Evolutionary conservation across 2,329 filamentous ascomycete species (phyloP).

Genomic region (Fusarium nanum): DNA sequence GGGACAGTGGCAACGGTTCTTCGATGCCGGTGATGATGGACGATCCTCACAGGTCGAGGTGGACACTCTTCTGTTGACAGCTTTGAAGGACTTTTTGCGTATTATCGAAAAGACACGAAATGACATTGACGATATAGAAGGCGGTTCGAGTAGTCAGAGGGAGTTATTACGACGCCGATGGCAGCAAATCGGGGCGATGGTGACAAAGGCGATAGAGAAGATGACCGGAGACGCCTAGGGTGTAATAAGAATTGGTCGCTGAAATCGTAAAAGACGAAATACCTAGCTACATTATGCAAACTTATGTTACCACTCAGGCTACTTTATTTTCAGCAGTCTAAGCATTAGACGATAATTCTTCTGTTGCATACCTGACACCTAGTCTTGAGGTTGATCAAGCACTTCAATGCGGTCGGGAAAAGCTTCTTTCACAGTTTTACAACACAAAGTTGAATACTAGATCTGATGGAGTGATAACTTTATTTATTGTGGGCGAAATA

Average conservation of each 20-base stretch:
- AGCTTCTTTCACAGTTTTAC: background rate
- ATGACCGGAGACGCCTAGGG: slow-evolving; percentile 9
- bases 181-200: slow-evolving; percentile 56
- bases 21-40: slow-evolving; percentile 57
- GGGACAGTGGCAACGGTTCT: slow-evolving; percentile 54
- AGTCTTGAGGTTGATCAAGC: background rate
- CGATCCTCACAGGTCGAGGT: slow-evolving; percentile 59
- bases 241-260: background rate
- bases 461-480: background rate
- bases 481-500: background rate
- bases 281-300: background rate
- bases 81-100: slow-evolving; percentile 54
- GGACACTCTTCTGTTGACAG: slow-evolving; percentile 50
- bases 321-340: background rate
- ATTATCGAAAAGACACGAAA: slow-evolving; percentile 48
- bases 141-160: slow-evolving; percentile 50
- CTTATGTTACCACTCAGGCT: background rate
- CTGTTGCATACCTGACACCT: background rate
- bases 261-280: background rate
- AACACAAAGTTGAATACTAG: background rate
- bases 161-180: slow-evolving; percentile 56
- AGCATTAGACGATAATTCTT: background rate
- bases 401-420: background rate
- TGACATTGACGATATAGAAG: slow-evolving; percentile 49
- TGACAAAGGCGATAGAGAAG: slow-evolving; percentile 50